Conservation (phyloP, 345 rosid genomes). For the Nasturtium officinale region DNA sequence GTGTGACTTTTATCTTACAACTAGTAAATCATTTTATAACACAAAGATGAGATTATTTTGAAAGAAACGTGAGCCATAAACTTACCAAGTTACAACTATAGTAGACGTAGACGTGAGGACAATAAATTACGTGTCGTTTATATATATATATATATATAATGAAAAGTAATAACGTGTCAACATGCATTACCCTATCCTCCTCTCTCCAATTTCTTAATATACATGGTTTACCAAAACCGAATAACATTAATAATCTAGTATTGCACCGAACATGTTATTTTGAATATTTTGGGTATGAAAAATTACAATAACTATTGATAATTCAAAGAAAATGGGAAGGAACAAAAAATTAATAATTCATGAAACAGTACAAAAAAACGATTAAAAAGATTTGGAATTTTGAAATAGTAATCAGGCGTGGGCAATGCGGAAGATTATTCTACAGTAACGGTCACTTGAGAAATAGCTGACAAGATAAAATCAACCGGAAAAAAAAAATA, state of each 20-base stretch:
- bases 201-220: not conserved
- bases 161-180: slow-evolving; percentile 17
- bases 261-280: not conserved
- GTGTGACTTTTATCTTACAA: slow-evolving; percentile 3
- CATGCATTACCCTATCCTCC: slow-evolving; percentile 14
- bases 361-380: not conserved
- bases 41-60: not conserved
- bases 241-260: not conserved
- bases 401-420: not conserved
- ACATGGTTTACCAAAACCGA: not conserved
- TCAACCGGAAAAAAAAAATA: not conserved
- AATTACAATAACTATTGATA: not conserved
- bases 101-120: slow-evolving; percentile 41
- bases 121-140: slow-evolving; percentile 5
- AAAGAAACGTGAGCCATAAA: slow-evolving; percentile 23
- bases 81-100: slow-evolving; percentile 10
- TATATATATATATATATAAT: not conserved
- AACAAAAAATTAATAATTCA: too few relatives aligned
- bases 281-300: not conserved
- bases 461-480: not conserved
- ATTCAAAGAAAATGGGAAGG: not conserved
- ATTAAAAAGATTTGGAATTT: not conserved
- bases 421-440: not conserved
- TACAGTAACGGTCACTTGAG: not conserved
- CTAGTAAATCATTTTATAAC: not conserved